Evolutionary conservation across 352 stramenopile genomes (phyloP).

Genomic region (Phytopythium ostracodes): DNA sequence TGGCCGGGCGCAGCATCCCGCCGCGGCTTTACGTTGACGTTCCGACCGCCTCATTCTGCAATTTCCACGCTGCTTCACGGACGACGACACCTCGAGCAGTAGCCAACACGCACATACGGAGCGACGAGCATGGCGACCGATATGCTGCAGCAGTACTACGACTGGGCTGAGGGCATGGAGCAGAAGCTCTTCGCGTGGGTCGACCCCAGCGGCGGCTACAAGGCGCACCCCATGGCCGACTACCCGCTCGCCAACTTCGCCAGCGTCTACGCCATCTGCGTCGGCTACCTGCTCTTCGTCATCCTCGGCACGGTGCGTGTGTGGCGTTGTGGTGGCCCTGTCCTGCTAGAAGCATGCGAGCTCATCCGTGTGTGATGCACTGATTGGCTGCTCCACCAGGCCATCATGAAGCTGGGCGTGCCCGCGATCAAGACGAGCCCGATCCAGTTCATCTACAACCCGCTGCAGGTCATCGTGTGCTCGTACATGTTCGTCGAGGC

Average conservation of each 20-base stretch:
- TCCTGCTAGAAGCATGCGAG: no score
- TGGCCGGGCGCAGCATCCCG: background rate
- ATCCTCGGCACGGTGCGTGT: slow-evolving; percentile 46
- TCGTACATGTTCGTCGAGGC: slow-evolving; percentile 94
- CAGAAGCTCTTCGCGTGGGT: slow-evolving; percentile 45
- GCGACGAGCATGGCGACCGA: slow-evolving; percentile 18
- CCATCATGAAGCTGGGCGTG: slow-evolving; percentile 47
- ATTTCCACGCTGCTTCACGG: background rate
- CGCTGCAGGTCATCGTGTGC: slow-evolving; percentile 91
- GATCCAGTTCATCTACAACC: slow-evolving; percentile 95
- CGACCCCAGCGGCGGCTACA: slow-evolving; percentile 55
- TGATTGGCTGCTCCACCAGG: slow-evolving; percentile 14
- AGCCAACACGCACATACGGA: background rate
- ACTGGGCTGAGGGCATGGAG: slow-evolving; percentile 53
- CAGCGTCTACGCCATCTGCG: slow-evolving; percentile 49
- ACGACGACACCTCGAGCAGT: background rate
- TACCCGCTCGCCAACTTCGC: slow-evolving; percentile 66
- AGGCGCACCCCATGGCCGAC: slow-evolving; percentile 51
- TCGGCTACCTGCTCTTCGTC: slow-evolving; percentile 67
- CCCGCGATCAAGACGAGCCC: slow-evolving; percentile 48
- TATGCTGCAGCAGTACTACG: slow-evolving; percentile 40
- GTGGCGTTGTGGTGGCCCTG: no score
- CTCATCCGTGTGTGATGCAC: background rate
- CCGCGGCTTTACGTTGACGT: background rate
- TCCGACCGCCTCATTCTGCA: background rate